Evolutionary conservation across 2,329 filamentous ascomycete genomes (phyloP).

Genomic region (Akanthomyces lecanii): DNA sequence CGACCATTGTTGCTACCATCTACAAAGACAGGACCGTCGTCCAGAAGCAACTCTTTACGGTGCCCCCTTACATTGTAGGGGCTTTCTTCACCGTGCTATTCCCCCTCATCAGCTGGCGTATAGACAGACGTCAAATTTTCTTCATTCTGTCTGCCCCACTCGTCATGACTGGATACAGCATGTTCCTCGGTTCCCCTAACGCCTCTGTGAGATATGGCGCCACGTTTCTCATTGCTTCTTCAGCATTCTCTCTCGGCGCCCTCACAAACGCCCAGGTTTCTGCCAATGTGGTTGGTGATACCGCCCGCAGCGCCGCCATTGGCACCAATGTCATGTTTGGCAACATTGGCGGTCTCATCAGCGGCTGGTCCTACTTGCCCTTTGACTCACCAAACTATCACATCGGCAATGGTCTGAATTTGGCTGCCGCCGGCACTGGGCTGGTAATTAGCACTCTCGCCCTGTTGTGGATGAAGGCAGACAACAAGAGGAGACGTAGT

Average conservation of each 20-base stretch:
- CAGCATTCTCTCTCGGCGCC: conserved; percentile 59
- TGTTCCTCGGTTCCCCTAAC: conserved; percentile 59
- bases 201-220: conserved; percentile 60
- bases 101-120: conserved; percentile 57
- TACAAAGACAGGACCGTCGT: conserved; percentile 55
- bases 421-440: conserved; percentile 52
- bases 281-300: conserved; percentile 68
- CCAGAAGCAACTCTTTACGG: conserved; percentile 64
- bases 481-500: conserved; percentile 61
- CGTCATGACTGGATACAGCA: conserved; percentile 65
- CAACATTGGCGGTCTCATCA: conserved; percentile 65
- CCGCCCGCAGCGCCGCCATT: conserved; percentile 62
- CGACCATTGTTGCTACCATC: conserved; percentile 65
- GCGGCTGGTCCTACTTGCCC: conserved; percentile 61
- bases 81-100: conserved; percentile 62
- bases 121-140: conserved; percentile 57
- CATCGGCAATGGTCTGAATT: conserved; percentile 67
- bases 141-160: conserved; percentile 57
- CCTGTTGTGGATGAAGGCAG: conserved; percentile 55
- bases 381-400: conserved; percentile 62
- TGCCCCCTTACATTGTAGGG: conserved; percentile 66
- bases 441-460: conserved; percentile 46
- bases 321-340: conserved; percentile 66
- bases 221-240: conserved; percentile 63
- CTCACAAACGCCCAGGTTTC: conserved; percentile 64